A percentile compares a stretch with the other conserved stretches of the same genome.
These are phyloP conservation scores for Nannochloropsis salina DNA, from an alignment of 108 stramenopile genomes.

Conservation along the genomic window DNA sequence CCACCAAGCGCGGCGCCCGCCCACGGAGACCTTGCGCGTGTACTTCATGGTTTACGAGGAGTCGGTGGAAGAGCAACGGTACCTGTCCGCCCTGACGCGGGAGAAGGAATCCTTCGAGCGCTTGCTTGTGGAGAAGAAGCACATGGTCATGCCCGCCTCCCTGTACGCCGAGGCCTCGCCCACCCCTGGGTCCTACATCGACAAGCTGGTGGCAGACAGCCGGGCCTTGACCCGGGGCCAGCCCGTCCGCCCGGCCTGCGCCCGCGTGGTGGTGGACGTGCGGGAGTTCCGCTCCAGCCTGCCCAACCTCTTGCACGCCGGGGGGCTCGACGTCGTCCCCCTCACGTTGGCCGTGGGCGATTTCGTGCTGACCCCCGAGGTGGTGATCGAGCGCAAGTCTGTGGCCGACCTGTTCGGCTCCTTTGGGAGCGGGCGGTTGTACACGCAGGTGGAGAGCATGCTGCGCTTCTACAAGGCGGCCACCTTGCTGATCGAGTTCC, in stretches of 20 bases:
- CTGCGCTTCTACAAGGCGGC: slow-evolving; percentile 78
- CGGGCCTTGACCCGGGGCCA: not conserved
- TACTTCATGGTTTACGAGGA: slow-evolving; percentile 84
- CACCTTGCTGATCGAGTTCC: slow-evolving; percentile 82
- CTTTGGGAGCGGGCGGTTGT: slow-evolving; percentile 84
- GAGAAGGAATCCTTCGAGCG: slow-evolving; percentile 86
- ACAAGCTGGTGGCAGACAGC: not conserved
- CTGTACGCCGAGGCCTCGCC: slow-evolving; percentile 11
- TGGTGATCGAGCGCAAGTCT: slow-evolving; percentile 91
- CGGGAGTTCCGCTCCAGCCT: slow-evolving; percentile 91
- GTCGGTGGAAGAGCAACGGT: slow-evolving; percentile 90
- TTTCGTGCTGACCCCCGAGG: slow-evolving; percentile 88
- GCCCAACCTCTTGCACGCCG: slow-evolving; percentile 89
- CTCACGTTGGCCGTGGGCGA: slow-evolving; percentile 88
- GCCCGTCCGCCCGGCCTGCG: not conserved
- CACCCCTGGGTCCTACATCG: slow-evolving; percentile 10
- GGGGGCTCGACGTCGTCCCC: slow-evolving; percentile 78
- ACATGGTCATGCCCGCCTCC: slow-evolving; percentile 62
- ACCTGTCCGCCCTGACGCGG: slow-evolving; percentile 69
- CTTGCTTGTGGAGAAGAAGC: slow-evolving; percentile 83
- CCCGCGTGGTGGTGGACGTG: slow-evolving; percentile 74
- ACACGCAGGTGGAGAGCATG: slow-evolving; percentile 83
- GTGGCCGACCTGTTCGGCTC: slow-evolving; percentile 87
- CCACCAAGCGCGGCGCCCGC: slow-evolving; percentile 60
- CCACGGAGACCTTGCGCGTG: slow-evolving; percentile 53